Evolutionary conservation across 805 yeast genomes (phyloP).

Genomic region (Saccharomycopsis sp.): DNA sequence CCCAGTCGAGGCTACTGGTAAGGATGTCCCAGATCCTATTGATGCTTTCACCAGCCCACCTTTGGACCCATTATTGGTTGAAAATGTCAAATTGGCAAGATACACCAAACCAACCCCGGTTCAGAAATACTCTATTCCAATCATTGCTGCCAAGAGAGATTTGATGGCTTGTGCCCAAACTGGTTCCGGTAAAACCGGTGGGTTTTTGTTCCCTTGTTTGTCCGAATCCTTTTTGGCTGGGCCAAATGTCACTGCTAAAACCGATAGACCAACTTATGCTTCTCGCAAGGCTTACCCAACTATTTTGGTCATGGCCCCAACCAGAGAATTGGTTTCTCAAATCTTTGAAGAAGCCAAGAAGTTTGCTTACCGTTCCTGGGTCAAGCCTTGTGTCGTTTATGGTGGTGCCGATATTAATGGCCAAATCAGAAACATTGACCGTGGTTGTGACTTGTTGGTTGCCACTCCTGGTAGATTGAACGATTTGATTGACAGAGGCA

Average conservation of each 20-base stretch:
- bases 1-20: conserved; percentile 97
- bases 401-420: conserved; percentile 95
- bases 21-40: conserved; percentile 89
- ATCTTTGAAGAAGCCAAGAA: conserved; percentile 93
- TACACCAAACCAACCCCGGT: conserved; percentile 96
- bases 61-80: conserved; percentile 73
- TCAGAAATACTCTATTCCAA: conserved; percentile 88
- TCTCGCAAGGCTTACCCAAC: conserved; percentile 86
- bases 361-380: conserved; percentile 97
- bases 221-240: conserved; percentile 85
- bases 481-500: conserved; percentile 92
- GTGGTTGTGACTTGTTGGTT: conserved; percentile 92
- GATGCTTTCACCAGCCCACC: conserved; percentile 86
- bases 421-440: conserved; percentile 80
- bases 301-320: conserved; percentile 93
- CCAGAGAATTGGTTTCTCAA: conserved; percentile 97
- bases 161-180: conserved; percentile 97
- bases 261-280: conserved; percentile 34
- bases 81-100: conserved; percentile 80
- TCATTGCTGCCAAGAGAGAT: conserved; percentile 82
- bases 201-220: conserved; percentile 95
- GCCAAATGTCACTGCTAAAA: conserved; percentile 53
- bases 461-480: conserved; percentile 99
- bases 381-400: conserved; percentile 88
- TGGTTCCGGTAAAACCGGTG: conserved; percentile 99